phyloP scores from a whole-genome alignment of 805 yeast genomes.

The Candida ovalis region DNA sequence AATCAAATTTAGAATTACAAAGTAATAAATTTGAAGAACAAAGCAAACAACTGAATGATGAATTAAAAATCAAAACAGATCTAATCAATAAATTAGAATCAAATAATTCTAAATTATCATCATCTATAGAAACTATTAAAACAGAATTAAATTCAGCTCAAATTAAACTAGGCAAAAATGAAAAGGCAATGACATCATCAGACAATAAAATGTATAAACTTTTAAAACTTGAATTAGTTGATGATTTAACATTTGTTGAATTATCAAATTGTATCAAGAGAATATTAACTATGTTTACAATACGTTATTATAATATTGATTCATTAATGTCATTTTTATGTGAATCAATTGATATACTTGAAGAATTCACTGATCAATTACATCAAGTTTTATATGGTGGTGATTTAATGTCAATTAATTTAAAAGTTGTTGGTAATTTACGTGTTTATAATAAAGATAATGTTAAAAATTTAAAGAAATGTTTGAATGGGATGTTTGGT shows the following conservation, averaged over 20 bases:
- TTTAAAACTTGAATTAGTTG: constrained; percentile 8
- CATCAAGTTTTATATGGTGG: constrained; percentile 13
- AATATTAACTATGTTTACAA: constrained; percentile 10
- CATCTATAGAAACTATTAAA: not conserved
- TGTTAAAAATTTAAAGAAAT: not conserved
- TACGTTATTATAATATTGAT: constrained; percentile 12
- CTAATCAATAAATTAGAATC: no score
- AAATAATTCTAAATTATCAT: no score
- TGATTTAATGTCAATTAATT: constrained; percentile 1
- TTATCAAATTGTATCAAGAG: constrained; percentile 14
- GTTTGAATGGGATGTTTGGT: not conserved
- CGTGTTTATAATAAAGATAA: not conserved
- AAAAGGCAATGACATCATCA: constrained; percentile 1
- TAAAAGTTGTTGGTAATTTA: not conserved
- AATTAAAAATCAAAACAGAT: not conserved
- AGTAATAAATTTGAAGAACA: not conserved
- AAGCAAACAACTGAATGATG: not conserved
- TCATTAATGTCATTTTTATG: constrained; percentile 15
- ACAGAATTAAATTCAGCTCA: not conserved
- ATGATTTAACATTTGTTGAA: constrained; percentile 10
- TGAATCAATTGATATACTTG: constrained; percentile 13
- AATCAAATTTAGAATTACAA: not conserved
- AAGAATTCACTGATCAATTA: constrained; percentile 11
- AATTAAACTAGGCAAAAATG: constrained; percentile 4
- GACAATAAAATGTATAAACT: constrained; percentile 6